A percentile compares a stretch with the other conserved stretches of the same genome.
phyloP scores from a whole-genome alignment of 1,284 basidiomycete species.

The Cryptococcus sp. region DNA sequence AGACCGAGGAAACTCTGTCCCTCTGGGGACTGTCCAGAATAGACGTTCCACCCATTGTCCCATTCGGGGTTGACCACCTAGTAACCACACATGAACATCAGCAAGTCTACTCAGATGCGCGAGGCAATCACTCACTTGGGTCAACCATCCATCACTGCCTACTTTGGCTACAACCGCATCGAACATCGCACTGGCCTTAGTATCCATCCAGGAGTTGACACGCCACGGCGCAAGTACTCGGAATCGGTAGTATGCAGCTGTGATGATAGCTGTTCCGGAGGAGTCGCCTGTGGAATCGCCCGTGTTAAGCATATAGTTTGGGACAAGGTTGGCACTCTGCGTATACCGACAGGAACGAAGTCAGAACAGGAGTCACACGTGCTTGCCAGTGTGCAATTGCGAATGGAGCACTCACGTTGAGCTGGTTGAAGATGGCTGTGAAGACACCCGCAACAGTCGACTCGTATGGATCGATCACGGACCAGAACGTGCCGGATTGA shows the following conservation, averaged over 20 bases:
- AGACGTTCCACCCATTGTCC: constrained; percentile 26
- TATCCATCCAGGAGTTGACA: constrained; percentile 6
- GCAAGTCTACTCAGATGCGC: background rate
- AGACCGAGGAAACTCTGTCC: constrained; percentile 35
- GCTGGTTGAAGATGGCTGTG: constrained; percentile 52
- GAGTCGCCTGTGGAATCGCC: constrained; percentile 20
- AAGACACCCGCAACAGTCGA: constrained; percentile 54
- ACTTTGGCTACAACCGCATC: constrained; percentile 30
- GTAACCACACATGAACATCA: background rate
- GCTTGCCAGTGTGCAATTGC: background rate
- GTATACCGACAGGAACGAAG: too few relatives aligned
- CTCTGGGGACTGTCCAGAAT: constrained; percentile 26
- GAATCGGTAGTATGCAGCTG: constrained; percentile 42
- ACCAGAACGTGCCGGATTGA: constrained; percentile 1
- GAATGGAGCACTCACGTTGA: constrained; percentile 38
- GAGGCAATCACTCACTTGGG: constrained; percentile 28
- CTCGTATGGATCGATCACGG: constrained; percentile 58
- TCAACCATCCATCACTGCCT: constrained; percentile 21
- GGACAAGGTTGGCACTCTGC: constrained; percentile 25
- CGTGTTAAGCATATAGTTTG: constrained; percentile 32
- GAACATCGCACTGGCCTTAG: constrained; percentile 24
- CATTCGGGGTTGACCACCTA: constrained; percentile 36
- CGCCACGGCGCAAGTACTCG: constrained; percentile 11
- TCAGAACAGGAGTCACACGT: background rate
- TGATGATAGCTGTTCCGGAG: constrained; percentile 32